Conservation (phyloP, 1,284 basidiomycete species). For the Ganoderma lingzhi region DNA sequence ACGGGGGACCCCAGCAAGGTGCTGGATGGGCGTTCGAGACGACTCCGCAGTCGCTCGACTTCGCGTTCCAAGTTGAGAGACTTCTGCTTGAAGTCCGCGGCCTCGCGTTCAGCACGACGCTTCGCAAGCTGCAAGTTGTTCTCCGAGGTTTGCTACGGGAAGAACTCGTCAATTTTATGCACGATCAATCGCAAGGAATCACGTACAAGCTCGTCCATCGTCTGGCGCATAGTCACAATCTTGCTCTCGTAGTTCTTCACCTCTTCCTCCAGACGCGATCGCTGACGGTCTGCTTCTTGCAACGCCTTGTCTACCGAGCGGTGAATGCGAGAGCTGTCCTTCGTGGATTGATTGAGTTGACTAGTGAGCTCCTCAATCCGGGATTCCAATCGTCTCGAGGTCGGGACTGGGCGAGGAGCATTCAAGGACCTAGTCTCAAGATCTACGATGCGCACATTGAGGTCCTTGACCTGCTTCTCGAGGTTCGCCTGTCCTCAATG, state of each 20-base stretch:
- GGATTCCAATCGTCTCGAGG: slow-evolving; percentile 64
- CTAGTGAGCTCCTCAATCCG: slow-evolving; percentile 77
- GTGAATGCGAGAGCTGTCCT: slow-evolving; percentile 57
- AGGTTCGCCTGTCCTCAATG: slow-evolving; percentile 65
- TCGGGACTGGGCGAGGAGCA: slow-evolving; percentile 63
- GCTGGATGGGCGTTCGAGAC: slow-evolving; percentile 52
- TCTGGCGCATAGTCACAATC: slow-evolving; percentile 60
- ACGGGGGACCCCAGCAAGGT: slow-evolving; percentile 43
- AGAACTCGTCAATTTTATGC: background rate
- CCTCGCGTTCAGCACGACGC: slow-evolving; percentile 79
- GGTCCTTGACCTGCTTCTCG: slow-evolving; percentile 85
- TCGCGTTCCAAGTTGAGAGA: slow-evolving; percentile 75
- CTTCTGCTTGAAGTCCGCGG: slow-evolving; percentile 75
- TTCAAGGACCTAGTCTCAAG: slow-evolving; percentile 81
- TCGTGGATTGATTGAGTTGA: slow-evolving; percentile 61
- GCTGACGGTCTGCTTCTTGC: slow-evolving; percentile 68
- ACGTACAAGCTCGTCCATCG: slow-evolving; percentile 67
- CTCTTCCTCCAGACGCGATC: slow-evolving; percentile 70
- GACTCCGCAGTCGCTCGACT: slow-evolving; percentile 71
- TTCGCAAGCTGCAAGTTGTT: slow-evolving; percentile 73
- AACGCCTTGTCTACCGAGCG: slow-evolving; percentile 64
- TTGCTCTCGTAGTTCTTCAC: slow-evolving; percentile 65
- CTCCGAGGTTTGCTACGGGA: slow-evolving; percentile 72
- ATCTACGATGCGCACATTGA: slow-evolving; percentile 83
- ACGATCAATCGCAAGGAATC: slow-evolving; percentile 10